Percentiles rank a stretch among this genome's conserved stretches.
Evolutionary conservation across 176 grass and related monocot genomes (phyloP).

Genomic region (Juncus inflexus): DNA sequence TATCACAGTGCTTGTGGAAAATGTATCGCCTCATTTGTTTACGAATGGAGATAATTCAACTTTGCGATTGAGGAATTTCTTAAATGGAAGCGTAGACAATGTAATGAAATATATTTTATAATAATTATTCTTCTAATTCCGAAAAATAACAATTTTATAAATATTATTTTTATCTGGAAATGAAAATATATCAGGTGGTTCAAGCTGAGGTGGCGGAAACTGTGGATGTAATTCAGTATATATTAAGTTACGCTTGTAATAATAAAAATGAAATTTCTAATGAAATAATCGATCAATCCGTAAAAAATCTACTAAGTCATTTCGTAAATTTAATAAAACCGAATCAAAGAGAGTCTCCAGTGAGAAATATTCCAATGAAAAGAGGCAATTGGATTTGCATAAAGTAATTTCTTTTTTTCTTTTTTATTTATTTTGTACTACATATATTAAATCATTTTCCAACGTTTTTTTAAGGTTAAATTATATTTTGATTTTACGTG

Average conservation of each 20-base stretch:
- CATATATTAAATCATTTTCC: constrained; percentile 3
- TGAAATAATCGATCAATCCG: constrained; percentile 53
- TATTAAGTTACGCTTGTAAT: constrained; percentile 66
- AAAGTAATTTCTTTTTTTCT: constrained; percentile 41
- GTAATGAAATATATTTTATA: constrained; percentile 30
- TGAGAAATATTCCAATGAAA: constrained; percentile 80
- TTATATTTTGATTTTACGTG: constrained; percentile 19
- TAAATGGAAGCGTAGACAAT: constrained; percentile 31
- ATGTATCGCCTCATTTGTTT: constrained; percentile 54
- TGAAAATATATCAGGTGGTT: constrained; percentile 33
- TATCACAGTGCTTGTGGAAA: constrained; percentile 61
- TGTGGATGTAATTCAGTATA: constrained; percentile 68
- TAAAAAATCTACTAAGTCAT: constrained; percentile 58
- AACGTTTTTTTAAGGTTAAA: constrained; percentile 5
- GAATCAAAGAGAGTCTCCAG: constrained; percentile 25
- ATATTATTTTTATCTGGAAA: not conserved
- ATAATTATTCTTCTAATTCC: not conserved
- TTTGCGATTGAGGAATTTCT: constrained; percentile 47
- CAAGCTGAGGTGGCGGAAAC: constrained; percentile 57
- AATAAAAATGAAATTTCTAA: constrained; percentile 35
- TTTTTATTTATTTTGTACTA: not conserved
- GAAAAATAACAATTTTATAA: too few species aligned
- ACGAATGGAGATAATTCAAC: constrained; percentile 56
- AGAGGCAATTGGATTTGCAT: constrained; percentile 88
- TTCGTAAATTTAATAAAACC: constrained; percentile 49